Base-by-base conservation (phyloP, 352 stramenopile species). In the Phytophthora pinifolia region DNA sequence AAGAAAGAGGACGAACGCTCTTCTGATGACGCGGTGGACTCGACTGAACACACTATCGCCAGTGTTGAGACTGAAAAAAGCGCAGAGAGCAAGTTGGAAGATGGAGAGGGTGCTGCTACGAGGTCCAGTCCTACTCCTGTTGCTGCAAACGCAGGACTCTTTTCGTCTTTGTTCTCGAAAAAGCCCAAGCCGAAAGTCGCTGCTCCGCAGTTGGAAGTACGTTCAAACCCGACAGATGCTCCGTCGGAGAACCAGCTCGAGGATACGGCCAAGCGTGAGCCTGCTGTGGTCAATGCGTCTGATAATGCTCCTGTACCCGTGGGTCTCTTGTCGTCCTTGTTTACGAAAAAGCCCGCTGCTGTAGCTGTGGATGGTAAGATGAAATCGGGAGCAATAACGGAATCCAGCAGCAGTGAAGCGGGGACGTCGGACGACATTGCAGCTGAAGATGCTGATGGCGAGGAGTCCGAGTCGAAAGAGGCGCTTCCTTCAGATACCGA, bases 381-480 rank as follows among this genome's bases (percentile, higher is more conserved):
- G 9, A 43, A 55, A 12, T 6, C 32, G 7, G 36, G 7, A 33
- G 45, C 65, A n/a, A 25, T 35, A 34, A 57, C 22, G 6, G 39
- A 13, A 25, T 50, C 35, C 8, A 50, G 42, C 13, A 51, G 35
- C 13, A 68, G 52, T 52, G 47, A 63, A 65, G 55, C 39, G 9
- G 43, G 6, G 6, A 10, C 5, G 44, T 48, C 27, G 3, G 38
- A 67, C 38, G 51, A 54, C 33, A 10, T 63, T 41, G 47, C 61
- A 30, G 55, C 46, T 30, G 52, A 67, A 47, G 60, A 60, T 66
- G 54, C 59, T 12, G 46, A 65, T 35, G 55, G 46, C 54, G 61
- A 62, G 44, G 44, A 70, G 38, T 62, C 49, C 12, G 49, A 70
- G 2, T 62, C 48, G 9, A 69, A 50, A 22, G 54, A 58, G 10